Evolutionary conservation across 1,139 yeast genomes (phyloP).

Genomic region (Yamadazyma trypodendri): DNA sequence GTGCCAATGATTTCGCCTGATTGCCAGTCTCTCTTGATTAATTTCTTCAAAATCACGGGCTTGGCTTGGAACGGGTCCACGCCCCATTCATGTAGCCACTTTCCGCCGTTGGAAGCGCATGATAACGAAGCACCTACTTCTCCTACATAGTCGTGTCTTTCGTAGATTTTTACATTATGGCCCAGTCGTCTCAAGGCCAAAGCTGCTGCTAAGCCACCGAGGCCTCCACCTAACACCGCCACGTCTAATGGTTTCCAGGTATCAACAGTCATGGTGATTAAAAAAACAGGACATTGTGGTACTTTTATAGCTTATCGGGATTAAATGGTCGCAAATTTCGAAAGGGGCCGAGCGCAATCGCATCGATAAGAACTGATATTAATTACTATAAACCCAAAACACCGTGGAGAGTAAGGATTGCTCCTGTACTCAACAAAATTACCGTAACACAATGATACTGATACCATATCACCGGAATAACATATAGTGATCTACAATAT

Average conservation of each 20-base stretch:
- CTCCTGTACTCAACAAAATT: too few species aligned
- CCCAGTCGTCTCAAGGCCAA: slow-evolving; percentile 31
- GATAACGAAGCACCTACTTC: slow-evolving; percentile 39
- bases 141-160: slow-evolving; percentile 28
- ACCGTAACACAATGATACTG: too few species aligned
- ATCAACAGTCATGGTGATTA: slow-evolving; percentile 9
- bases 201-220: slow-evolving; percentile 38
- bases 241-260: slow-evolving; percentile 17
- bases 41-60: slow-evolving; percentile 21
- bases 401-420: too few species aligned
- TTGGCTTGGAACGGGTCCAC: slow-evolving; percentile 20
- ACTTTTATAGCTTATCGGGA: neutral
- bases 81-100: slow-evolving; percentile 16
- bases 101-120: slow-evolving; percentile 17
- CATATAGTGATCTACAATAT: neutral
- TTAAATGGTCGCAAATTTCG: slow-evolving; percentile 1
- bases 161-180: slow-evolving; percentile 31
- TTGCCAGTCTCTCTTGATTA: slow-evolving; percentile 23
- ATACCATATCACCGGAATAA: too few species aligned
- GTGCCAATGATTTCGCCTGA: slow-evolving; percentile 17
- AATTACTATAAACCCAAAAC: neutral
- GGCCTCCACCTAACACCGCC: slow-evolving; percentile 36
- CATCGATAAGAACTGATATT: too few species aligned
- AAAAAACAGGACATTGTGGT: too few species aligned
- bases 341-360: slow-evolving; percentile 1